These are phyloP conservation scores for Podila horticola DNA, from an alignment of 192 early-diverging fungal species.

Conservation along the genomic window DNA sequence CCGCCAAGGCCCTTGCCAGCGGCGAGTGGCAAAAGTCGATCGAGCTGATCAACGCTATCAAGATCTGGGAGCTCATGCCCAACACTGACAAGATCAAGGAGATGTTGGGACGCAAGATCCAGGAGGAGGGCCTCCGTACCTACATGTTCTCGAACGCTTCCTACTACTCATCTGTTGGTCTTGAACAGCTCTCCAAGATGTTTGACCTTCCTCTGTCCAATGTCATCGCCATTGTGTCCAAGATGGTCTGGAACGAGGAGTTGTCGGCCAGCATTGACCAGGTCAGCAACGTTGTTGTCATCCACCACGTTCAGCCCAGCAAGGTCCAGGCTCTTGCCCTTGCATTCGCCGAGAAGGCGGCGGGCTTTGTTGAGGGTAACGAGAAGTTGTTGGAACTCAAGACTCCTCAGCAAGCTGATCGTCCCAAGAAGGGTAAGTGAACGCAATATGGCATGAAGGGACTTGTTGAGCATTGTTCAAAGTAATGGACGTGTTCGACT, in stretches of 20 bases:
- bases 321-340: slow-evolving; percentile 88
- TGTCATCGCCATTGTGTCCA: slow-evolving; percentile 83
- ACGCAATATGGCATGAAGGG: too few species aligned
- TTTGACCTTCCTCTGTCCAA: slow-evolving; percentile 77
- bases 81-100: slow-evolving; percentile 86
- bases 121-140: slow-evolving; percentile 96
- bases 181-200: slow-evolving; percentile 87
- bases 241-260: slow-evolving; percentile 96
- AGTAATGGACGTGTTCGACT: not conserved
- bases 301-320: slow-evolving; percentile 81
- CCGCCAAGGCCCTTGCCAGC: slow-evolving; percentile 88
- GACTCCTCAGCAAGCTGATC: slow-evolving; percentile 47
- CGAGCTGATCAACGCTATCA: slow-evolving; percentile 89
- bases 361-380: slow-evolving; percentile 87
- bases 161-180: slow-evolving; percentile 89
- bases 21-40: slow-evolving; percentile 94
- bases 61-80: slow-evolving; percentile 96
- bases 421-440: slow-evolving; percentile 45
- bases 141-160: slow-evolving; percentile 94
- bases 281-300: slow-evolving; percentile 79
- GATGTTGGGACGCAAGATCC: slow-evolving; percentile 90
- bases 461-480: not conserved
- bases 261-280: slow-evolving; percentile 90
- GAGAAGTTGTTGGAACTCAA: slow-evolving; percentile 90
- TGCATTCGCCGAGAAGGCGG: slow-evolving; percentile 88